A percentile compares a stretch with the other conserved stretches of the same genome.
These are phyloP conservation scores for Colletotrichum sp. DNA, from an alignment of 2,329 filamentous ascomycete genomes.

Conservation along the genomic window DNA sequence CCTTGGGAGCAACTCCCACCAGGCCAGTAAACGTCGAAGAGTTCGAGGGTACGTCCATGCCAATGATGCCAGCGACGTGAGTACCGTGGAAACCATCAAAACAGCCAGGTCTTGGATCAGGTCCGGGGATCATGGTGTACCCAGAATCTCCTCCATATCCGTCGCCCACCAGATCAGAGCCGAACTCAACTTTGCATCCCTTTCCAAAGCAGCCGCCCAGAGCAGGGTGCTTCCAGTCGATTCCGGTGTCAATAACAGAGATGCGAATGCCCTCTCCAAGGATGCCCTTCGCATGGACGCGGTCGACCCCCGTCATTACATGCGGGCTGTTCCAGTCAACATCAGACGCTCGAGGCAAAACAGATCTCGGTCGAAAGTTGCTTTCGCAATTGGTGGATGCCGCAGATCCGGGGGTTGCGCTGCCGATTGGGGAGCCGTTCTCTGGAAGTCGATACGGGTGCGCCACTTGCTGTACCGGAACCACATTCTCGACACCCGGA, in stretches of 20 bases:
- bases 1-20: conserved; percentile 28
- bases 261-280: conserved; percentile 2
- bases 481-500: not conserved
- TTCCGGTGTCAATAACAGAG: conserved; percentile 11
- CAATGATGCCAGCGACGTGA: conserved; percentile 26
- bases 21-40: conserved; percentile 13
- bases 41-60: not conserved
- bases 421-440: not conserved
- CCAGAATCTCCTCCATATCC: conserved; percentile 16
- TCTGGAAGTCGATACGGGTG: not conserved
- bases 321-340: conserved; percentile 6
- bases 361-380: not conserved
- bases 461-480: not conserved
- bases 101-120: conserved; percentile 24
- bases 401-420: not conserved
- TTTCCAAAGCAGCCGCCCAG: conserved; percentile 8
- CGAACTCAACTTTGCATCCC: conserved; percentile 18
- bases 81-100: conserved; percentile 31
- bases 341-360: not conserved
- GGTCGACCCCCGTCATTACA: conserved; percentile 6
- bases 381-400: not conserved
- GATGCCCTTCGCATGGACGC: conserved; percentile 2
- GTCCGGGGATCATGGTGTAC: conserved; percentile 6
- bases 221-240: conserved; percentile 9
- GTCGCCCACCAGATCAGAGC: conserved; percentile 22